Evolutionary conservation across 2,329 filamentous ascomycete genomes (phyloP).

Genomic region (Chrysoporthe puriensis): DNA sequence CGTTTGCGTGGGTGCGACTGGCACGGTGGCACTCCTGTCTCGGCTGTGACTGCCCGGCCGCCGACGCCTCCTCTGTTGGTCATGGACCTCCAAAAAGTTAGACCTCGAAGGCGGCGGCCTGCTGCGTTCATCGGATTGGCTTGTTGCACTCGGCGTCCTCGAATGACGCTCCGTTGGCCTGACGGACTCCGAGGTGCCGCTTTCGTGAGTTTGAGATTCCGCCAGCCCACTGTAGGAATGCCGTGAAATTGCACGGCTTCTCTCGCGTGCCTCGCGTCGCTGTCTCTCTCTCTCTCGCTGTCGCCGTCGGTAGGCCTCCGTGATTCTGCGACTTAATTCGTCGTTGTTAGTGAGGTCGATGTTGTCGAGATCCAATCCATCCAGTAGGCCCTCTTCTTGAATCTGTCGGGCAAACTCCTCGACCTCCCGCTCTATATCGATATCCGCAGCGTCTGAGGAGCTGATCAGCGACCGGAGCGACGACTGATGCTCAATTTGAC

Average conservation of each 20-base stretch:
- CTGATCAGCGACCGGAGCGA: conserved; percentile 85
- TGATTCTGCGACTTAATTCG: conserved; percentile 87
- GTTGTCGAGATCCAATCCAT: conserved; percentile 87
- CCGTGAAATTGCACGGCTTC: conserved; percentile 48
- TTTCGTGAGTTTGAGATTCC: conserved; percentile 35
- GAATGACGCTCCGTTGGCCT: conserved; percentile 47
- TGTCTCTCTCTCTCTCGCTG: conserved; percentile 67
- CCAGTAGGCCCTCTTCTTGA: conserved; percentile 81
- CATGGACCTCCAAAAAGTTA: conserved; percentile 54
- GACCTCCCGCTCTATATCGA: conserved; percentile 85
- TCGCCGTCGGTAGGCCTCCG: conserved; percentile 80
- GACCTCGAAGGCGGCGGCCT: conserved; percentile 54
- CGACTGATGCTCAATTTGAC: conserved; percentile 84
- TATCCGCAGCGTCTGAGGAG: conserved; percentile 73
- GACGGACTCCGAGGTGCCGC: conserved; percentile 34
- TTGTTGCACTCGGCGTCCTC: conserved; percentile 50
- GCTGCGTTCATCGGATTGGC: conserved; percentile 52
- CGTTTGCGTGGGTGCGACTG: conserved; percentile 46
- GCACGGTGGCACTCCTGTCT: conserved; percentile 56
- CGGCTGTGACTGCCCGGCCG: conserved; percentile 55
- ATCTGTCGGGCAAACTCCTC: conserved; percentile 87
- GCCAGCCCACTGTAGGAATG: conserved; percentile 38
- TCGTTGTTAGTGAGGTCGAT: conserved; percentile 84
- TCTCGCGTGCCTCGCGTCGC: conserved; percentile 52
- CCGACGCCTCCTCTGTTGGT: conserved; percentile 46